phyloP scores from a whole-genome alignment of 192 early-diverging fungal genomes.

The Podila minutissima region DNA sequence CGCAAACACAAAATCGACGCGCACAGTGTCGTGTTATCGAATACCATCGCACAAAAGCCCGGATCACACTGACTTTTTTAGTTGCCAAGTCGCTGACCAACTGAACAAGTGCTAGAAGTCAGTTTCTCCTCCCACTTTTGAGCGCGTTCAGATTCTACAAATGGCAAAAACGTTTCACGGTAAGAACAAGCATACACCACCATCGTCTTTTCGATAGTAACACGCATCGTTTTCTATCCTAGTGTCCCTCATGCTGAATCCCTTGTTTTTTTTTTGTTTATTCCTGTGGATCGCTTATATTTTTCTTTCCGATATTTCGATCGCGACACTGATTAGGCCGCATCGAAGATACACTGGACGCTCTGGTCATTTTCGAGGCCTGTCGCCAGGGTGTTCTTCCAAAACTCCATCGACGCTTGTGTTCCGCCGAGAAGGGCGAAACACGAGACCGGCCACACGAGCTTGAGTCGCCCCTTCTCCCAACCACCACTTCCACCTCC shows the following conservation, averaged over 20 bases:
- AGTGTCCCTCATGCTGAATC: too few species aligned
- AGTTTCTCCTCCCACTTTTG: too few species aligned
- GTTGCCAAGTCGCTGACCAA: too few species aligned
- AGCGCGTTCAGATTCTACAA: background rate
- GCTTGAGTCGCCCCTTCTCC: background rate
- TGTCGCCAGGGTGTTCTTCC: conserved; percentile 50
- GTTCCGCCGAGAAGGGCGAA: conserved; percentile 34
- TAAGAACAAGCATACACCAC: background rate
- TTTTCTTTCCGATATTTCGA: background rate
- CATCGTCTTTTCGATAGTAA: background rate
- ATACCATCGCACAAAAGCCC: too few species aligned
- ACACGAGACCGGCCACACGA: background rate
- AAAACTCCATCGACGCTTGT: conserved; percentile 24
- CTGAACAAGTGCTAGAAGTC: too few species aligned
- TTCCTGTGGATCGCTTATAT: background rate
- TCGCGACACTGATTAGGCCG: conserved; percentile 4
- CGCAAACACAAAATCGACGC: too few species aligned
- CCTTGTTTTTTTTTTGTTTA: background rate
- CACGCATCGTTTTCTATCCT: background rate
- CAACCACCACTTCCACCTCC: background rate
- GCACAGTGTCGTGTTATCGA: too few species aligned
- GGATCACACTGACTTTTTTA: too few species aligned
- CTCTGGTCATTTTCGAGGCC: conserved; percentile 40
- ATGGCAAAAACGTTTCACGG: conserved; percentile 32
- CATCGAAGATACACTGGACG: conserved; percentile 36